phyloP scores from a whole-genome alignment of 163 green algal species.

The Volvox carteri region DNA sequence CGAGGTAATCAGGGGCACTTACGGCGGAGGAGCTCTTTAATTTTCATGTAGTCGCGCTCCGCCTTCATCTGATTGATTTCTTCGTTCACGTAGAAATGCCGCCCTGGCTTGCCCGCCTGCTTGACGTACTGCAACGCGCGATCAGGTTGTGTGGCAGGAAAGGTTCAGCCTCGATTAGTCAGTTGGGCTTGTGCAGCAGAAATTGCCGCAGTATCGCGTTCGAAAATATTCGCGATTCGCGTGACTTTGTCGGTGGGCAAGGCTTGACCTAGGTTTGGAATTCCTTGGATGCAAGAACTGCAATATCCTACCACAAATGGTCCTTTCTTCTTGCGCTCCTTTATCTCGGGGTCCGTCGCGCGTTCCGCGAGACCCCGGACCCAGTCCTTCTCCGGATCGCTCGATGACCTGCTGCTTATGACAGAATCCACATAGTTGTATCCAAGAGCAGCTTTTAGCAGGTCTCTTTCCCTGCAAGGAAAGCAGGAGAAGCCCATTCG shows the following conservation, averaged over 20 bases:
- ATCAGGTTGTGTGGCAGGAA: too few species aligned
- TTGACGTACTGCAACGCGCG: constrained; percentile 61
- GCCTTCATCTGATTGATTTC: constrained; percentile 48
- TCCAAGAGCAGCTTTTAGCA: constrained; percentile 26
- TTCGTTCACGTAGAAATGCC: constrained; percentile 57
- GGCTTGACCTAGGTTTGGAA: too few species aligned
- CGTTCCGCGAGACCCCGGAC: constrained; percentile 36
- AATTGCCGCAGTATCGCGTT: too few species aligned
- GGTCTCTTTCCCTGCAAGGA: not conserved
- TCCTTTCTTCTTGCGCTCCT: constrained; percentile 47
- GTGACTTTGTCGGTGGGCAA: too few species aligned
- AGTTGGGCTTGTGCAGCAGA: too few species aligned
- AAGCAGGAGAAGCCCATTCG: not conserved
- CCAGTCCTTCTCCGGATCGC: constrained; percentile 37
- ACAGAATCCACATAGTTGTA: constrained; percentile 33
- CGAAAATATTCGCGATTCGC: too few species aligned
- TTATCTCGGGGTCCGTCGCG: constrained; percentile 57
- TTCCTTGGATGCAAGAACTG: too few species aligned
- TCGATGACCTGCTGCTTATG: constrained; percentile 4
- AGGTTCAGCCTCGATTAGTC: too few species aligned
- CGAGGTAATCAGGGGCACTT: too few species aligned
- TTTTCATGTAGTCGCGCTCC: constrained; percentile 29
- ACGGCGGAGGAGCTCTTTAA: constrained; percentile 46
- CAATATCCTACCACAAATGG: constrained; percentile 57
- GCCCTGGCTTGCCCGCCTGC: constrained; percentile 48